A percentile compares a stretch with the other conserved stretches of the same genome.
These are phyloP conservation scores for Agaricus sinodeliciosus DNA, from an alignment of 768 basidiomycete species.

Conservation along the genomic window DNA sequence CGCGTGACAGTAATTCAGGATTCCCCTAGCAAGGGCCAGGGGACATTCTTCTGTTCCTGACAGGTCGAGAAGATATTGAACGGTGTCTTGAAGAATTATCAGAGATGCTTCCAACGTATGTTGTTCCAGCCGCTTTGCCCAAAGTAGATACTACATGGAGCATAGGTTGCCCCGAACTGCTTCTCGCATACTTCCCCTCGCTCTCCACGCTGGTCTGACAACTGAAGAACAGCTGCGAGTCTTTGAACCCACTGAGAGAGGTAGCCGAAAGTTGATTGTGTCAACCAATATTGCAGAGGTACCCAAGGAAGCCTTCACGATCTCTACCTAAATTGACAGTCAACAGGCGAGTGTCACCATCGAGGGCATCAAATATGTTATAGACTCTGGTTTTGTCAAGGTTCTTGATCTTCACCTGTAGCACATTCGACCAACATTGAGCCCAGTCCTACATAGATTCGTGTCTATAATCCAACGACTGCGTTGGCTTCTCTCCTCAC, in stretches of 20 bases:
- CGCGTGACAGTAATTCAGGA: constrained; percentile 4
- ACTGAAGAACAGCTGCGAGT: constrained; percentile 84
- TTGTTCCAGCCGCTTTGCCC: not conserved
- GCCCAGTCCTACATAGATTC: constrained; percentile 48
- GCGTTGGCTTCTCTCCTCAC: constrained; percentile 79
- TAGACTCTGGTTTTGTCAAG: constrained; percentile 96
- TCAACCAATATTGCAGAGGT: constrained; percentile 97
- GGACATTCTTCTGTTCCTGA: constrained; percentile 91
- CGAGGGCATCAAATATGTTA: constrained; percentile 88
- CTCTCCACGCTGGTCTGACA: constrained; percentile 85
- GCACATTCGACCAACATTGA: not conserved
- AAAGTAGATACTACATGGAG: not conserved
- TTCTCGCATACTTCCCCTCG: constrained; percentile 55
- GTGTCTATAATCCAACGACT: constrained; percentile 84
- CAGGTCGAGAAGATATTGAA: constrained; percentile 96
- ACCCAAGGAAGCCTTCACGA: not conserved
- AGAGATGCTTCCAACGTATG: constrained; percentile 70
- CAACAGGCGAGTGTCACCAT: constrained; percentile 90
- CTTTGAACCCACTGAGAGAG: constrained; percentile 71
- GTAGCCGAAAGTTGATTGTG: constrained; percentile 83
- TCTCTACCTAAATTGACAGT: not conserved
- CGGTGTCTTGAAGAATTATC: constrained; percentile 73
- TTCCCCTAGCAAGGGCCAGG: constrained; percentile 63
- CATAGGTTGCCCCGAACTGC: constrained; percentile 47
- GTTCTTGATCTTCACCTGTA: constrained; percentile 29